Base-by-base conservation (phyloP, 257 asterid genomes). In the Asclepias syriaca region DNA sequence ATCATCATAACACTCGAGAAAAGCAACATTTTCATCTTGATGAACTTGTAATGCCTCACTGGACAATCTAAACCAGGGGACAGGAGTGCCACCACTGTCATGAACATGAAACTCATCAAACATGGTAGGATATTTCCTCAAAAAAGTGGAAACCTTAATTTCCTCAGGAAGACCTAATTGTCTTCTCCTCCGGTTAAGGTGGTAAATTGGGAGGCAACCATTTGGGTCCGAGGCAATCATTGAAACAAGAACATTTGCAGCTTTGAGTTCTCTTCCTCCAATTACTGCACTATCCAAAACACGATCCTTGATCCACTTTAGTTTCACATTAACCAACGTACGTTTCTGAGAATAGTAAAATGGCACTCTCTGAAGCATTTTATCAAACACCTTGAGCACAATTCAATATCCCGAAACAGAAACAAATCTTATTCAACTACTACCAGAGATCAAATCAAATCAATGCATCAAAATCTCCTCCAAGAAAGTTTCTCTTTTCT, bases 281-380 rank as follows among this genome's bases (percentile, higher is more conserved):
- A 85, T 80, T 68, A 94, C 95, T 40, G 74, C 85, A 61, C 81
- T 68, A 80, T 95, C 99, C 13, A 92, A 90, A 69, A 73, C 79
- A 46, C 81, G 34, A 77, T 95, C 97, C 65, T 90, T 95, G 6
- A 76, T 93, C 96, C 97, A 92, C 68, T 90, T 89, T 79, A 88
- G 84, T 87, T 90, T 90, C 54, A 90, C 90, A 74, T 95, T 92
- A 60, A 95, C 98, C 21, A 95, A 90, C 60, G 69, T 85, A 5
- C 95, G 96, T 79, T 59, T 86, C 86, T 90, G 96, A 69, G 54
- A 70, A 49, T 66, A 81, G 39, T 46, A 65, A 61, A 54, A 79
- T 51, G 74, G 70, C n/a, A 61, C 60, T 57, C 77, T 69, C 50
- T 59, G 59, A n/a, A 68, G 11, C 81, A 75, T 78, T 81, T 73